These are phyloP conservation scores for Thelonectria rubi DNA, from an alignment of 2,329 filamentous ascomycete genomes.

Conservation along the genomic window DNA sequence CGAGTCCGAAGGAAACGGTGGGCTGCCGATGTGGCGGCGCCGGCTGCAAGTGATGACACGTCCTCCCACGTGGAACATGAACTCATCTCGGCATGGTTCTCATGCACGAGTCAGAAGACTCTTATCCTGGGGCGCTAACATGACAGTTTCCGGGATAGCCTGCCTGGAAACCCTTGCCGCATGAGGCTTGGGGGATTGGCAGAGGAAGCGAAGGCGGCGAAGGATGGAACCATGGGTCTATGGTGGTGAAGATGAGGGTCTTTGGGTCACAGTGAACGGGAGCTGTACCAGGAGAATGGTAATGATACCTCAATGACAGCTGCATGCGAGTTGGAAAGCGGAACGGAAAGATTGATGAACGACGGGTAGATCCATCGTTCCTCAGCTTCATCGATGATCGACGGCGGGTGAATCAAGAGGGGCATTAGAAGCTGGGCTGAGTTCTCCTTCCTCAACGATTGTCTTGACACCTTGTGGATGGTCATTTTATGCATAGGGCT, in stretches of 20 bases:
- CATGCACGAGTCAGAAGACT: background rate
- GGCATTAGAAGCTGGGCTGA: background rate
- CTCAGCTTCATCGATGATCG: background rate
- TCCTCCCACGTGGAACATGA: conserved; percentile 1
- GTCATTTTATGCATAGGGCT: no score
- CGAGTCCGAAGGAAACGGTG: background rate
- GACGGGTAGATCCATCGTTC: no score
- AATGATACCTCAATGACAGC: background rate
- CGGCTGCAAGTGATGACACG: background rate
- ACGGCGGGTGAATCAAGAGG: background rate
- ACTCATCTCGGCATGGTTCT: background rate
- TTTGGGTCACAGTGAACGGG: background rate
- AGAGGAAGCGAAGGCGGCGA: background rate
- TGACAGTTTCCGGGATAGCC: background rate
- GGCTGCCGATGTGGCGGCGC: background rate
- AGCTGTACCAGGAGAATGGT: background rate
- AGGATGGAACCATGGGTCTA: background rate
- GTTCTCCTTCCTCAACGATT: no score
- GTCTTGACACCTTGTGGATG: background rate
- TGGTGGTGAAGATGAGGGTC: background rate
- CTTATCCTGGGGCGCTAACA: background rate
- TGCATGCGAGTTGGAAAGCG: background rate
- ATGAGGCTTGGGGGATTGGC: background rate
- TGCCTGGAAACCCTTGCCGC: background rate
- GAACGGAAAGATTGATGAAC: no score